Conservation (phyloP, 2,329 filamentous ascomycete species). For the Orbilia javanica region DNA sequence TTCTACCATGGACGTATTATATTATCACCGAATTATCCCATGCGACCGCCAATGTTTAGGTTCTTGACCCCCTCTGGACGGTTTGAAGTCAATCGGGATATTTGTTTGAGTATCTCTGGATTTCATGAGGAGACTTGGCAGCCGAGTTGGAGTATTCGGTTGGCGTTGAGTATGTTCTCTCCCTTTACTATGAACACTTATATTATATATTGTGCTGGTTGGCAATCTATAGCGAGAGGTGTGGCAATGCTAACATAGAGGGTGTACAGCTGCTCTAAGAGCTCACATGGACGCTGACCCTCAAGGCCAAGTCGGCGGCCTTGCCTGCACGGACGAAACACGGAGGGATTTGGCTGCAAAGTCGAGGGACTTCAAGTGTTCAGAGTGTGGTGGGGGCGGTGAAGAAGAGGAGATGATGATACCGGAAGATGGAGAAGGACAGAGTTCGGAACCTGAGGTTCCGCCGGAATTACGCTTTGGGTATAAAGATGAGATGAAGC, state of each 20-base stretch:
- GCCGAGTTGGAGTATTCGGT: conserved; percentile 95
- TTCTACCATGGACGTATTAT: conserved; percentile 97
- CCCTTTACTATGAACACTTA: neutral
- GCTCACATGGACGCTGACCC: conserved; percentile 94
- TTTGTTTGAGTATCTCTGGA: conserved; percentile 91
- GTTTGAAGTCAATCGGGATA: conserved; percentile 96
- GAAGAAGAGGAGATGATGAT: conserved; percentile 65
- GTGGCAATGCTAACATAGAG: neutral
- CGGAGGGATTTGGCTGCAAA: conserved; percentile 77
- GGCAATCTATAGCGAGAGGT: too few relatives aligned
- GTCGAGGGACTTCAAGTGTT: conserved; percentile 76
- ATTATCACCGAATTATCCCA: conserved; percentile 87
- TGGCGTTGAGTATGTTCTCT: conserved; percentile 74
- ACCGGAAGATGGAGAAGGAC: conserved; percentile 64
- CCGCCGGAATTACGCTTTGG: conserved; percentile 74
- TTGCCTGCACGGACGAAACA: conserved; percentile 79
- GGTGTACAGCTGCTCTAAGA: conserved; percentile 72
- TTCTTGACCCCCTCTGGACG: conserved; percentile 91
- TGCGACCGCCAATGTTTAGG: conserved; percentile 93
- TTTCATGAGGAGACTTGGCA: conserved; percentile 99
- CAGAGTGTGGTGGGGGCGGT: conserved; percentile 71
- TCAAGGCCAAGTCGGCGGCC: conserved; percentile 87
- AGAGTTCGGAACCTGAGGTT: conserved; percentile 65
- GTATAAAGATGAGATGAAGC: conserved; percentile 78
- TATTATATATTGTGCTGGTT: neutral